These are phyloP conservation scores for Vigna angularis DNA, from an alignment of 306 rosid genomes.

Conservation along the genomic window DNA sequence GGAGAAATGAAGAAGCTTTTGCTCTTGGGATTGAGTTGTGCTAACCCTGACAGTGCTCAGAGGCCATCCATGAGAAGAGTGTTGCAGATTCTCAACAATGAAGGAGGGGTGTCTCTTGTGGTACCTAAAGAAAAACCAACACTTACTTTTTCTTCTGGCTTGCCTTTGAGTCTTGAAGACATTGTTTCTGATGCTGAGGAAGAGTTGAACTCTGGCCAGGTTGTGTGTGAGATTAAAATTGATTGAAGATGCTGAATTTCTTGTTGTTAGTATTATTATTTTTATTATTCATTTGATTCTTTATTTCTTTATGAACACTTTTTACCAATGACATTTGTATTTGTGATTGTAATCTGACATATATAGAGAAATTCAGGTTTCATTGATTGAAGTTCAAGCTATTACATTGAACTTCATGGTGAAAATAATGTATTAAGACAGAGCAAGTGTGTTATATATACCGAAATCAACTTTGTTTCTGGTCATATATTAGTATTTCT, in stretches of 20 bases:
- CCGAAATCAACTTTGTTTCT: constrained; percentile 30
- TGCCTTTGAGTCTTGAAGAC: constrained; percentile 50
- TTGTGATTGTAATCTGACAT: constrained; percentile 15
- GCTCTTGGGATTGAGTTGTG: constrained; percentile 50
- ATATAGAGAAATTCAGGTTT: constrained; percentile 45
- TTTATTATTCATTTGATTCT: constrained; percentile 34
- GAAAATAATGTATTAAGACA: constrained; percentile 36
- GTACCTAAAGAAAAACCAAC: constrained; percentile 49
- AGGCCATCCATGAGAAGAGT: constrained; percentile 52
- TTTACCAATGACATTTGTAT: not conserved
- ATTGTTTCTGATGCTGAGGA: constrained; percentile 70
- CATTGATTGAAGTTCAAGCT: constrained; percentile 60
- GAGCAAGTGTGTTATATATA: constrained; percentile 24
- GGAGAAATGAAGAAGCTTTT: constrained; percentile 43
- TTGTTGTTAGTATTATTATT: too few relatives aligned
- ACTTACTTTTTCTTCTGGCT: constrained; percentile 41
- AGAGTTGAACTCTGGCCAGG: constrained; percentile 30
- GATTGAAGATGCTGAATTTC: constrained; percentile 24
- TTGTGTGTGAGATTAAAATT: constrained; percentile 51
- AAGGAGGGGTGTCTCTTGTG: constrained; percentile 23
- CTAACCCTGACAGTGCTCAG: constrained; percentile 42
- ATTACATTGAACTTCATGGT: constrained; percentile 59
- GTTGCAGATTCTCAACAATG: constrained; percentile 42
- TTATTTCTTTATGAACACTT: constrained; percentile 39
- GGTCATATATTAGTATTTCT: constrained; percentile 9